A percentile compares a stretch with the other conserved stretches of the same genome.
Conservation (phyloP, 371 early-diverging fungal genomes). For the Entomophthora muscae region DNA sequence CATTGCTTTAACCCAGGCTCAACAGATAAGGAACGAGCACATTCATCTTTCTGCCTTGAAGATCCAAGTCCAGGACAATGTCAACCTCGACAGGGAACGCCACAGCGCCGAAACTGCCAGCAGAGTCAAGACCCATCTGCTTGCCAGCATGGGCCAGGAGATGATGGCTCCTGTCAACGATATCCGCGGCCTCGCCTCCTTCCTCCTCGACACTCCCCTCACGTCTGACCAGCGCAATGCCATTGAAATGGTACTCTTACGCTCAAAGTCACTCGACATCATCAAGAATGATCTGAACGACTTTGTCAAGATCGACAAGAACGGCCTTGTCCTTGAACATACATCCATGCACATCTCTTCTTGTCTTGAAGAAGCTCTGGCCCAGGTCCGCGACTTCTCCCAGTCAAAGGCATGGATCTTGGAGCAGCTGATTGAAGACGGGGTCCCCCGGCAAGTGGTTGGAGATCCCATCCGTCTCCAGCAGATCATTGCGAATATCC, state of each 20-base stretch:
- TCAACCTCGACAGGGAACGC: background rate
- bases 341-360: background rate
- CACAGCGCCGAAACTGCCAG: background rate
- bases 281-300: background rate
- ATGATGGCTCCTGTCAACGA: background rate
- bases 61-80: background rate
- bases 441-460: background rate
- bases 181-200: background rate
- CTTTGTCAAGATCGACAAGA: background rate
- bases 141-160: background rate
- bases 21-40: constrained; percentile 8
- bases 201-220: background rate
- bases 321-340: background rate
- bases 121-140: background rate
- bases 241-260: background rate
- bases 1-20: constrained; percentile 11
- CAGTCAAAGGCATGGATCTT: too few relatives aligned
- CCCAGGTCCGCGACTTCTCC: background rate
- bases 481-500: background rate
- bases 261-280: background rate
- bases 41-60: background rate
- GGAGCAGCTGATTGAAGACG: background rate
- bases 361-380: background rate
- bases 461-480: background rate
- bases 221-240: background rate